phyloP scores from a whole-genome alignment of 1,284 basidiomycete species.

The Kalmanozyma brasiliensis region DNA sequence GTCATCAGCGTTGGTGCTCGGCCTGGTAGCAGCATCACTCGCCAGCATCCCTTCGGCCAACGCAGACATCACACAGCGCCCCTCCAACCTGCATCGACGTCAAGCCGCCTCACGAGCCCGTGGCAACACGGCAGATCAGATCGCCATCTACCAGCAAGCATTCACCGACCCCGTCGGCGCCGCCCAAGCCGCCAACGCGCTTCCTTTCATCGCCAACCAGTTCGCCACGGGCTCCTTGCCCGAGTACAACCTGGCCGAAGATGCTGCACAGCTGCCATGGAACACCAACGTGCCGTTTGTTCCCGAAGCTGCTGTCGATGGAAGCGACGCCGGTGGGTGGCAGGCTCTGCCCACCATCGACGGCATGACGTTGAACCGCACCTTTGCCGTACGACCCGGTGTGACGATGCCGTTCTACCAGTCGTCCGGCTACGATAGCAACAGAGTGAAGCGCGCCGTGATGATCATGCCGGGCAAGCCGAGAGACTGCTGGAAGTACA shows the following conservation, averaged over 20 bases:
- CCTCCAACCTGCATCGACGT: constrained; percentile 24
- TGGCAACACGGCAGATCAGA: constrained; percentile 19
- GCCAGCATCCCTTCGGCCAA: neutral
- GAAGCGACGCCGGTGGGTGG: constrained; percentile 70
- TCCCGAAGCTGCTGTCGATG: constrained; percentile 44
- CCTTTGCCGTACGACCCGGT: constrained; percentile 23
- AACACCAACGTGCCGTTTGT: constrained; percentile 42
- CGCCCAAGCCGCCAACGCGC: constrained; percentile 44
- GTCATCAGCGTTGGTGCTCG: constrained; percentile 4
- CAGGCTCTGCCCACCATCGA: constrained; percentile 40
- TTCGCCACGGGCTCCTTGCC: constrained; percentile 28
- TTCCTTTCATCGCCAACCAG: constrained; percentile 43
- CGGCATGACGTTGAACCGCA: constrained; percentile 57
- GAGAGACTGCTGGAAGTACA: constrained; percentile 63
- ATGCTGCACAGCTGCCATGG: constrained; percentile 54
- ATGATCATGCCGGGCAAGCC: constrained; percentile 63
- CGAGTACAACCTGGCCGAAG: constrained; percentile 34
- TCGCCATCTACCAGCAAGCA: constrained; percentile 38
- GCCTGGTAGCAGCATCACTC: constrained; percentile 6
- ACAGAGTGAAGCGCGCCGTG: constrained; percentile 59
- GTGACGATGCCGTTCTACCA: constrained; percentile 61
- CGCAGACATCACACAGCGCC: constrained; percentile 13
- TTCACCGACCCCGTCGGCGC: constrained; percentile 57
- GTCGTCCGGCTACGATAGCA: constrained; percentile 32
- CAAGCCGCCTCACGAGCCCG: constrained; percentile 3